Conservation (phyloP, 2,329 filamentous ascomycete genomes). For the Paraconiothyrium sp. region DNA sequence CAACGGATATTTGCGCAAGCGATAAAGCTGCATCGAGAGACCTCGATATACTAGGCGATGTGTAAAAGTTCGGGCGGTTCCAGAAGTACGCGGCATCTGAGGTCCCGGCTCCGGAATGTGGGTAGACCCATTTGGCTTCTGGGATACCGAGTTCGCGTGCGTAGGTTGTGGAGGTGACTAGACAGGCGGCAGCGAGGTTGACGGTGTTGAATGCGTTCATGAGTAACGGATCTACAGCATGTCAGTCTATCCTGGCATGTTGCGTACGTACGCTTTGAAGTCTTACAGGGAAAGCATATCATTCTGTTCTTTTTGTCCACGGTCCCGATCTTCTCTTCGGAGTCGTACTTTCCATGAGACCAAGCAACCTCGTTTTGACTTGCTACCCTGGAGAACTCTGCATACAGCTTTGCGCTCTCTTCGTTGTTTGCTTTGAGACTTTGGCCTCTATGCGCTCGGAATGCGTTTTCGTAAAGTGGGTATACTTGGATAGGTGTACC, state of each 20-base stretch:
- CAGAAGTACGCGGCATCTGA: slow-evolving; percentile 69
- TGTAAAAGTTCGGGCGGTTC: slow-evolving; percentile 67
- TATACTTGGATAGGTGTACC: slow-evolving; percentile 74
- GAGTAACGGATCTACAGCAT: slow-evolving; percentile 66
- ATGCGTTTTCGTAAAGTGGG: slow-evolving; percentile 72
- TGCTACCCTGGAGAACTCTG: slow-evolving; percentile 67
- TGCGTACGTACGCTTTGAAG: not conserved
- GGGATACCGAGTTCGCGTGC: slow-evolving; percentile 66
- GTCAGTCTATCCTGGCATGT: not conserved
- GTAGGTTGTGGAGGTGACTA: slow-evolving; percentile 67
- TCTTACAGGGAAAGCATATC: slow-evolving; percentile 73
- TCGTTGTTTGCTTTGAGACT: slow-evolving; percentile 63
- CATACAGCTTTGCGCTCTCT: slow-evolving; percentile 70
- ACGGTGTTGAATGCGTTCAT: slow-evolving; percentile 79
- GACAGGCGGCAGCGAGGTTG: slow-evolving; percentile 68
- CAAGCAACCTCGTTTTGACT: slow-evolving; percentile 65
- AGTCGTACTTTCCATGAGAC: slow-evolving; percentile 62
- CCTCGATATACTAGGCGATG: slow-evolving; percentile 66
- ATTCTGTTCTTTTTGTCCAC: slow-evolving; percentile 69
- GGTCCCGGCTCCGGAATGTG: slow-evolving; percentile 70
- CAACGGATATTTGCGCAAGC: slow-evolving; percentile 56
- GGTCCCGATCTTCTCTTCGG: slow-evolving; percentile 62
- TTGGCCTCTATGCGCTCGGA: slow-evolving; percentile 66
- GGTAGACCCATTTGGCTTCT: slow-evolving; percentile 68
- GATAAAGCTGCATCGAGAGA: slow-evolving; percentile 65